Percentiles rank a stretch among this genome's conserved stretches.
These are phyloP conservation scores for Candida railenensis DNA, from an alignment of 805 yeast species.

Conservation along the genomic window DNA sequence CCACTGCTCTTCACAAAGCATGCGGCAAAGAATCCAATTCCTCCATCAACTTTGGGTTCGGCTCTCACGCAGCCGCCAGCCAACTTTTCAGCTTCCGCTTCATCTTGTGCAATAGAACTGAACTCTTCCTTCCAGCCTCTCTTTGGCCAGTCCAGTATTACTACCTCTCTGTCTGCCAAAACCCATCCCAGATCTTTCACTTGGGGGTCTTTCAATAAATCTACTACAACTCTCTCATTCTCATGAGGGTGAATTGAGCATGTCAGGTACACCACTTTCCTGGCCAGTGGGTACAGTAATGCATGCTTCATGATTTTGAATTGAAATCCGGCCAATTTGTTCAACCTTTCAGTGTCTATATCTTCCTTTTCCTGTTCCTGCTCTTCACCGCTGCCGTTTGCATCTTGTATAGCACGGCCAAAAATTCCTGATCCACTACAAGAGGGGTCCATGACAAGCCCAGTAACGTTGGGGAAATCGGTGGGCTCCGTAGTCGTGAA, in stretches of 20 bases:
- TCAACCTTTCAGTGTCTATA: slow-evolving; percentile 56
- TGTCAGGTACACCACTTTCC: slow-evolving; percentile 85
- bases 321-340: slow-evolving; percentile 82
- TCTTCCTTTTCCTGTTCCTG: slow-evolving; percentile 43
- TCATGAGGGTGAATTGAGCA: slow-evolving; percentile 94
- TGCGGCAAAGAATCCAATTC: slow-evolving; percentile 98
- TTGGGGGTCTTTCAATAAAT: slow-evolving; percentile 65
- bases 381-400: slow-evolving; percentile 11
- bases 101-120: slow-evolving; percentile 45
- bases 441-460: slow-evolving; percentile 90
- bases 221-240: slow-evolving; percentile 88
- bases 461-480: slow-evolving; percentile 66
- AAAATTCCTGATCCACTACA: slow-evolving; percentile 98
- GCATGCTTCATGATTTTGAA: slow-evolving; percentile 88
- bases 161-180: slow-evolving; percentile 57
- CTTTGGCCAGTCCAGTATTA: slow-evolving; percentile 81
- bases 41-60: slow-evolving; percentile 86
- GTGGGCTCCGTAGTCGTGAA: slow-evolving; percentile 60
- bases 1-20: slow-evolving; percentile 56
- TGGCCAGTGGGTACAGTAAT: slow-evolving; percentile 71
- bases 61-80: slow-evolving; percentile 90
- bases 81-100: slow-evolving; percentile 35
- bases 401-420: slow-evolving; percentile 73
- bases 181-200: slow-evolving; percentile 73
- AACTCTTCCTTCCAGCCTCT: slow-evolving; percentile 79